A percentile compares a stretch with the other conserved stretches of the same genome.
These are phyloP conservation scores for Candolleomyces aberdarensis DNA, from an alignment of 768 basidiomycete genomes.

Conservation along the genomic window DNA sequence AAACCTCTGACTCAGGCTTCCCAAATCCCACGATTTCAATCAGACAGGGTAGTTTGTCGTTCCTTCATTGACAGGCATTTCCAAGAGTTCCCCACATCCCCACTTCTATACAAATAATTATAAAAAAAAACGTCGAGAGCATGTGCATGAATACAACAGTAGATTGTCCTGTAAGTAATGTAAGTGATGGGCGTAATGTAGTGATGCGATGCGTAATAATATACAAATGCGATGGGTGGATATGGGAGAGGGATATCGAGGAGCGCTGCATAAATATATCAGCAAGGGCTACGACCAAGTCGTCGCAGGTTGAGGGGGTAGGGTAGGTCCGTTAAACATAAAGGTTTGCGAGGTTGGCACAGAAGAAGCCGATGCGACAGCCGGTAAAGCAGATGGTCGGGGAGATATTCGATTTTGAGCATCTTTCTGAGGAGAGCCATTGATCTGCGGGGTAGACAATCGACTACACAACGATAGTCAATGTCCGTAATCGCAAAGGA, in stretches of 20 bases:
- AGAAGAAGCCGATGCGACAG: not conserved
- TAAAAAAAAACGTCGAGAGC: not conserved
- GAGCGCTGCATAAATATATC: not conserved
- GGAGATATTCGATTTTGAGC: constrained; percentile 6
- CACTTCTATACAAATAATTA: not conserved
- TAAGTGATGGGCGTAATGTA: constrained; percentile 3
- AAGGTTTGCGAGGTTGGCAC: constrained; percentile 3
- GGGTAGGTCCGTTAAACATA: not conserved
- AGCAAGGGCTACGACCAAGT: not conserved
- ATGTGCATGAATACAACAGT: not conserved
- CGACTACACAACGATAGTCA: not conserved
- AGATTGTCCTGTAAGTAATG: constrained; percentile 3
- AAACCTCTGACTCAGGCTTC: too few species aligned
- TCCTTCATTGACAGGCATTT: too few species aligned
- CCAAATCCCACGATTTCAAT: too few species aligned
- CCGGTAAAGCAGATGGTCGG: not conserved
- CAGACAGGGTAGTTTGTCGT: too few species aligned
- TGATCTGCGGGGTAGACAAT: not conserved
- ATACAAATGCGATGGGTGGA: constrained; percentile 6
- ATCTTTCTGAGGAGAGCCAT: constrained; percentile 10
- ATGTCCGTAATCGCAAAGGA: not conserved
- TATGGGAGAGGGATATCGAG: not conserved
- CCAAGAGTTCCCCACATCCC: not conserved
- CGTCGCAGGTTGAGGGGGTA: not conserved
- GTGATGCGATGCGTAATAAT: not conserved